phyloP scores from a whole-genome alignment of 768 basidiomycete genomes.

The Auricularia sp. region DNA sequence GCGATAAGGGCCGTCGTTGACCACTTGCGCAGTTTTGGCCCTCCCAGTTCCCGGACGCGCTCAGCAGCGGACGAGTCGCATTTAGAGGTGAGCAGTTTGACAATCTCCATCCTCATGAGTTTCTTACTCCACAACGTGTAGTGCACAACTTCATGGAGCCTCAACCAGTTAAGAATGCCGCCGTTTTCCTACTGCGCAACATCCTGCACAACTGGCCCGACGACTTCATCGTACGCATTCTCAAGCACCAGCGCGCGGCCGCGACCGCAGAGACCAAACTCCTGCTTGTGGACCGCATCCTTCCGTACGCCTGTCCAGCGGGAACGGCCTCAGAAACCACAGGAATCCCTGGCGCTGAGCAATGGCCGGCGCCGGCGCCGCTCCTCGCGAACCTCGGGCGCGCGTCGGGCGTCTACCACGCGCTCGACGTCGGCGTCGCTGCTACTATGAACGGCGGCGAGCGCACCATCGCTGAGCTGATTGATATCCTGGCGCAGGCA shows the following conservation, averaged over 20 bases:
- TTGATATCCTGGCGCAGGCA: slow-evolving; percentile 42
- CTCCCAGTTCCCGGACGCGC: slow-evolving; percentile 2
- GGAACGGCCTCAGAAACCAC: slow-evolving; percentile 7
- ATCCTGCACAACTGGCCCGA: slow-evolving; percentile 21
- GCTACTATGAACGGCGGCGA: slow-evolving; percentile 59
- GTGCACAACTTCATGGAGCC: slow-evolving; percentile 13
- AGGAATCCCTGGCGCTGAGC: slow-evolving; percentile 30
- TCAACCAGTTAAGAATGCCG: slow-evolving; percentile 15
- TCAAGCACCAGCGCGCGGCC: slow-evolving; percentile 14
- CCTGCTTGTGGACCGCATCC: slow-evolving; percentile 13
- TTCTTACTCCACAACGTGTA: not conserved
- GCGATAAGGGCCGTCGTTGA: not conserved
- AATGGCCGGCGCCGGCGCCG: slow-evolving; percentile 13
- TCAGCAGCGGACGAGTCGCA: slow-evolving; percentile 6
- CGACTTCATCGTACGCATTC: slow-evolving; percentile 7
- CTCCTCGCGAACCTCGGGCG: slow-evolving; percentile 18
- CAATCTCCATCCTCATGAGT: slow-evolving; percentile 5
- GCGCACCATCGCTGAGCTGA: slow-evolving; percentile 55
- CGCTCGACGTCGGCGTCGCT: slow-evolving; percentile 37
- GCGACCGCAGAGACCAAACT: slow-evolving; percentile 10
- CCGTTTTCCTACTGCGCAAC: slow-evolving; percentile 15
- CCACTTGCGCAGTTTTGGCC: slow-evolving; percentile 1
- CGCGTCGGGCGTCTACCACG: slow-evolving; percentile 9
- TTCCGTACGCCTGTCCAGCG: slow-evolving; percentile 13
- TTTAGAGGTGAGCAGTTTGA: slow-evolving; percentile 44